phyloP scores from a whole-genome alignment of 345 rosid species.

The Hypericum androsaemum region DNA sequence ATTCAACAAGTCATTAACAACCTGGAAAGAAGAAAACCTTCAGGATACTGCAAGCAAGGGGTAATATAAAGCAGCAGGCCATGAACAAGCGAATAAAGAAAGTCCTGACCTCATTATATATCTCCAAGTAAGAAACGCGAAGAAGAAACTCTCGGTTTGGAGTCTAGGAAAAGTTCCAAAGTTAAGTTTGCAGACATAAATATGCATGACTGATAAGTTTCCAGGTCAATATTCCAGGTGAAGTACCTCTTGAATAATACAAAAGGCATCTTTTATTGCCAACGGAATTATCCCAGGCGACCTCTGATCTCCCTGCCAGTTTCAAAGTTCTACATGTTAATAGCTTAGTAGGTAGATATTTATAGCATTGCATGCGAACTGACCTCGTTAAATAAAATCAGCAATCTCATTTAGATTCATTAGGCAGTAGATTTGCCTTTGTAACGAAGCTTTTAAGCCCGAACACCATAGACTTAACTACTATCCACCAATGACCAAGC shows the following conservation, averaged over 20 bases:
- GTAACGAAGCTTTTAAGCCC: neutral
- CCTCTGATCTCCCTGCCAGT: slow-evolving; percentile 98
- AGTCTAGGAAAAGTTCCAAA: slow-evolving; percentile 40
- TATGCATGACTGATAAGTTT: slow-evolving; percentile 6
- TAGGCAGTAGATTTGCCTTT: neutral
- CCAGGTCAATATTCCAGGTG: slow-evolving; percentile 10
- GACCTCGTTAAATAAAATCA: neutral
- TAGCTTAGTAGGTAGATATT: neutral
- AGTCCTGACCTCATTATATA: slow-evolving; percentile 80
- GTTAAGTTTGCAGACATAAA: slow-evolving; percentile 14
- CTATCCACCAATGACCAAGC: neutral
- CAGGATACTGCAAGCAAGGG: slow-evolving; percentile 8
- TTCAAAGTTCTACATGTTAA: neutral
- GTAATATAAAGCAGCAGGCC: slow-evolving; percentile 7
- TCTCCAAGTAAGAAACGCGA: slow-evolving; percentile 94
- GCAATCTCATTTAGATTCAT: neutral
- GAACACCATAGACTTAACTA: neutral
- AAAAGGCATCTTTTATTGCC: slow-evolving; percentile 95
- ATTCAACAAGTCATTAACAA: slow-evolving; percentile 88
- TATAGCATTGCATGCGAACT: neutral
- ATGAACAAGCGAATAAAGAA: neutral
- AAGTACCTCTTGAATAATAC: slow-evolving; percentile 93
- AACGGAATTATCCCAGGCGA: slow-evolving; percentile 96
- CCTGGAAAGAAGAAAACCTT: slow-evolving; percentile 41
- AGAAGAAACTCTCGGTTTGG: slow-evolving; percentile 91